Conservation (phyloP, 345 rosid genomes). For the Salix brachista region DNA sequence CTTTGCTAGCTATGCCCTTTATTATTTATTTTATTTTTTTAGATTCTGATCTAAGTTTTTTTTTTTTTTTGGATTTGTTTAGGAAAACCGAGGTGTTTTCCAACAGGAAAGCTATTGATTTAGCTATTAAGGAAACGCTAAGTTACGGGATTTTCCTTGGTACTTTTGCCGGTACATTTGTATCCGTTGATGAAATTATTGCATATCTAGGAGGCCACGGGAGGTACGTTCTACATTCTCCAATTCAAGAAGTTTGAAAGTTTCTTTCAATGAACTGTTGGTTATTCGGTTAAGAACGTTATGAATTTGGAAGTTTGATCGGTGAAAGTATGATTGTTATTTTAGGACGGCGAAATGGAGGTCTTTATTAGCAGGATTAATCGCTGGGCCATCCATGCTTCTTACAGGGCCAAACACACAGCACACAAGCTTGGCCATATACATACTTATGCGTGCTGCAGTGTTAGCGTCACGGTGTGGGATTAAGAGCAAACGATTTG, state of each 20-base stretch:
- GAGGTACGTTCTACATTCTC: constrained; percentile 36
- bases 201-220: constrained; percentile 68
- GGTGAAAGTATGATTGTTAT: not conserved
- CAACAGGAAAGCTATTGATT: constrained; percentile 53
- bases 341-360: constrained; percentile 88
- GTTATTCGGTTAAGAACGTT: not conserved
- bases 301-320: constrained; percentile 16
- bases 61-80: constrained; percentile 1
- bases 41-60: constrained; percentile 5
- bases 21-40: not conserved
- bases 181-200: constrained; percentile 71
- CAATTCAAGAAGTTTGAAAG: not conserved
- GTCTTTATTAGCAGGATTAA: constrained; percentile 72
- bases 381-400: constrained; percentile 96
- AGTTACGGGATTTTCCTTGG: constrained; percentile 90
- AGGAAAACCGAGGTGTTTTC: constrained; percentile 62
- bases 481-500: constrained; percentile 79
- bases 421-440: constrained; percentile 83
- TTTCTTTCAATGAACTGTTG: not conserved
- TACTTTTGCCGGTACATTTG: constrained; percentile 88
- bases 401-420: constrained; percentile 76
- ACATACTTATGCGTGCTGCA: constrained; percentile 89
- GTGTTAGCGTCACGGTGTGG: constrained; percentile 94
- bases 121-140: constrained; percentile 79
- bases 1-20: not conserved